These are phyloP conservation scores for Podila clonocystis DNA, from an alignment of 192 early-diverging fungal species.

Conservation along the genomic window DNA sequence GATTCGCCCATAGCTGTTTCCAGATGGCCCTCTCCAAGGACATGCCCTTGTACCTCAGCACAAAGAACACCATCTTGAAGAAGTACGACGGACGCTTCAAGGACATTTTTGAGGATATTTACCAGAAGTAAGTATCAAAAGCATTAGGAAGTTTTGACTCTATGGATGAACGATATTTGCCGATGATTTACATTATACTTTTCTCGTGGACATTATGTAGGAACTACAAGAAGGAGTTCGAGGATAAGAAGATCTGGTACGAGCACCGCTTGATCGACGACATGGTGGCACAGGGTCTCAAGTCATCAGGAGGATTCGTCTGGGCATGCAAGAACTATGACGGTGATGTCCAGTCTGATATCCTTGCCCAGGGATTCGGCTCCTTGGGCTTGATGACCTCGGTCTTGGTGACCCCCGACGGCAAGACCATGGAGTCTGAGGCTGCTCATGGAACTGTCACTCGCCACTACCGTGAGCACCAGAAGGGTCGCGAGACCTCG, in stretches of 20 bases:
- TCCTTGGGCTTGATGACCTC: slow-evolving; percentile 98
- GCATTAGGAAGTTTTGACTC: no score
- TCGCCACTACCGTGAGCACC: slow-evolving; percentile 91
- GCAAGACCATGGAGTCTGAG: slow-evolving; percentile 92
- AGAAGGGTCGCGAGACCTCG: slow-evolving; percentile 93
- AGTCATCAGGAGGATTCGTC: slow-evolving; percentile 92
- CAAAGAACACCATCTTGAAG: slow-evolving; percentile 99
- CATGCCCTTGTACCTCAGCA: slow-evolving; percentile 96
- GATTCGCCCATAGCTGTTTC: slow-evolving; percentile 96
- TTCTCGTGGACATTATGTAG: slow-evolving; percentile 19
- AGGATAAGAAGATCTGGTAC: slow-evolving; percentile 90
- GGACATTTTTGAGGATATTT: slow-evolving; percentile 95
- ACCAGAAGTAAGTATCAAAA: slow-evolving; percentile 62
- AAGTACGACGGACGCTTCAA: slow-evolving; percentile 99
- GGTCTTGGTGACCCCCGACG: slow-evolving; percentile 90
- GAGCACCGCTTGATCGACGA: slow-evolving; percentile 99
- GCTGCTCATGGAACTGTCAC: slow-evolving; percentile 97
- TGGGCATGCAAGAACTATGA: slow-evolving; percentile 97
- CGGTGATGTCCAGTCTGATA: slow-evolving; percentile 94
- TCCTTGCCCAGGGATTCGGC: slow-evolving; percentile 93
- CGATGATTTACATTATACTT: neutral
- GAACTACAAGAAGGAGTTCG: slow-evolving; percentile 86
- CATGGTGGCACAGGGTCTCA: slow-evolving; percentile 96
- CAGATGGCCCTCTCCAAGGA: slow-evolving; percentile 89
- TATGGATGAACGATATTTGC: neutral